Evolutionary conservation across 495 filamentous ascomycete species (phyloP).

Genomic region (Neurospora sp.): DNA sequence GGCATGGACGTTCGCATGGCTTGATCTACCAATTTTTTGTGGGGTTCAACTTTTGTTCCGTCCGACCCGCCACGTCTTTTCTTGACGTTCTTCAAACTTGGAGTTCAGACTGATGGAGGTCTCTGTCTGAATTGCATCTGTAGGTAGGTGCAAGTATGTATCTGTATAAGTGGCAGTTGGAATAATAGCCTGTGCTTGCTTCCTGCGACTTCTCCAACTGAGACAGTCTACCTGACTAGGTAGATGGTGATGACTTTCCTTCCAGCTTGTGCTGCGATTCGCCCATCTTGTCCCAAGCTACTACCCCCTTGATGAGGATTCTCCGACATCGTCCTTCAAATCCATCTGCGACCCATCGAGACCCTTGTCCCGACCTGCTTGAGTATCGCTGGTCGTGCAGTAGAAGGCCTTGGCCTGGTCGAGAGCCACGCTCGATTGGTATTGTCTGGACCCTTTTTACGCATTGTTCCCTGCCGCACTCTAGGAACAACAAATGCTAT

Average conservation of each 20-base stretch:
- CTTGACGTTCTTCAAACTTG: neutral
- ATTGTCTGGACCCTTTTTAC: constrained; percentile 1
- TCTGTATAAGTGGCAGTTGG: neutral
- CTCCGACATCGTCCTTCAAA: neutral
- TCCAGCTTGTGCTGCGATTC: neutral
- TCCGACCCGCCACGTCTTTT: neutral
- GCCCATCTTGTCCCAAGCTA: neutral
- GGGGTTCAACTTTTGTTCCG: neutral
- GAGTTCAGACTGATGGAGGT: neutral
- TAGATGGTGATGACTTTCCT: neutral
- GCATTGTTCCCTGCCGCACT: neutral
- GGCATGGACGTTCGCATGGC: neutral
- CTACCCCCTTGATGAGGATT: neutral
- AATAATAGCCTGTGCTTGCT: neutral
- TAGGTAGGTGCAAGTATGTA: neutral
- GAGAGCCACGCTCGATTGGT: neutral
- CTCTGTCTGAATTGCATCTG: neutral
- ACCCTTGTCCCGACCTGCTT: neutral
- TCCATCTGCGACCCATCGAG: neutral
- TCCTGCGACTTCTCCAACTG: neutral
- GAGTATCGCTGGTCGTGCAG: neutral
- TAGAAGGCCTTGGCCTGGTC: neutral
- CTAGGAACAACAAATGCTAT: neutral
- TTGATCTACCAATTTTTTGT: neutral
- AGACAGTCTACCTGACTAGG: neutral